Conservation (phyloP, 305 asterid species). For the Fraxinus baroniana region DNA sequence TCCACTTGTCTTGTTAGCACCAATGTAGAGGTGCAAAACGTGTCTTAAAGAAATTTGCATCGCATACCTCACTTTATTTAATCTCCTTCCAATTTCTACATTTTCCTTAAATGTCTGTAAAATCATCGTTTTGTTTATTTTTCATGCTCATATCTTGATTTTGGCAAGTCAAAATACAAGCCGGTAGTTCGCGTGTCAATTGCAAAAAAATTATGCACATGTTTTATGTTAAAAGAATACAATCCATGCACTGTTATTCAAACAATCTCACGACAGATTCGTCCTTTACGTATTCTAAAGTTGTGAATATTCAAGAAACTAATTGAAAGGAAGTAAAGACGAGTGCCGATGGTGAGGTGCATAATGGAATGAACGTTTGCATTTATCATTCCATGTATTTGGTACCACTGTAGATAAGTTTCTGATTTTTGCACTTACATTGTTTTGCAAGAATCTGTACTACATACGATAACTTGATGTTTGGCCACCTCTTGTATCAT, state of each 20-base stretch:
- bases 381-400: not conserved
- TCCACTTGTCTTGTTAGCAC: too few relatives aligned
- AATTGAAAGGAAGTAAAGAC: not conserved
- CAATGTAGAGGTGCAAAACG: too few relatives aligned
- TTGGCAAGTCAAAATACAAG: not conserved
- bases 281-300: too few relatives aligned
- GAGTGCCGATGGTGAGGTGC: not conserved
- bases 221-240: not conserved
- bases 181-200: not conserved
- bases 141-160: not conserved
- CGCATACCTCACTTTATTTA: too few relatives aligned
- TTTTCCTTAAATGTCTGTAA: too few relatives aligned
- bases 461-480: not conserved
- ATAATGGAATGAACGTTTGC: not conserved
- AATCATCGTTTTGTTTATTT: too few relatives aligned
- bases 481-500: not conserved
- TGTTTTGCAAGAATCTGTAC: not conserved
- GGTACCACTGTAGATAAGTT: not conserved
- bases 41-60: too few relatives aligned
- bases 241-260: not conserved
- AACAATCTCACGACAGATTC: not conserved
- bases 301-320: not conserved
- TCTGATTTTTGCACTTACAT: too few relatives aligned
- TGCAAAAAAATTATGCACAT: not conserved
- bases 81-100: too few relatives aligned